Percentiles rank a stretch among this genome's conserved stretches.
Evolutionary conservation across 2,329 filamentous ascomycete species (phyloP).

Genomic region (Colletotrichum endophyticum): DNA sequence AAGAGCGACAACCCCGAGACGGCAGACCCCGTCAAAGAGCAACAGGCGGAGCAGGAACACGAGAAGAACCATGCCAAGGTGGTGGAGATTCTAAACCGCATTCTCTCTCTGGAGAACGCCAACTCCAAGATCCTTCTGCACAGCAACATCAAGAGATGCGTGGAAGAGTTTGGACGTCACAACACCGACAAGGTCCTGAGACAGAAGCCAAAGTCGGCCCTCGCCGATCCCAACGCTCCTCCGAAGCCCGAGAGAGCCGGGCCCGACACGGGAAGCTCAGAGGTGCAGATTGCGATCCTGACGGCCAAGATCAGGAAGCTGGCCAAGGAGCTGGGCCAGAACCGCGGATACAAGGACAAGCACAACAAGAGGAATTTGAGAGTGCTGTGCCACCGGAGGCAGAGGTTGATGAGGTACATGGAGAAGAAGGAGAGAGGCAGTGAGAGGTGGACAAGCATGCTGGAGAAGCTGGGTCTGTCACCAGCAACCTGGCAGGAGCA

Average conservation of each 20-base stretch:
- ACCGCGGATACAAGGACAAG: slow-evolving; percentile 82
- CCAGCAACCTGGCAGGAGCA: slow-evolving; percentile 91
- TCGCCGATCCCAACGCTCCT: slow-evolving; percentile 41
- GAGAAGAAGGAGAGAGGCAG: slow-evolving; percentile 89
- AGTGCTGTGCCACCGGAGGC: slow-evolving; percentile 83
- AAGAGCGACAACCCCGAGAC: slow-evolving; percentile 33
- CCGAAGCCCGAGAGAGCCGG: slow-evolving; percentile 68
- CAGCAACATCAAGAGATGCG: slow-evolving; percentile 82
- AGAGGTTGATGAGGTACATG: slow-evolving; percentile 88
- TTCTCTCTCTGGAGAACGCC: slow-evolving; percentile 77
- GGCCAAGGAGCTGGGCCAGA: slow-evolving; percentile 71
- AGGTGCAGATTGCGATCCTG: slow-evolving; percentile 97
- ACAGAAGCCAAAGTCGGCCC: slow-evolving; percentile 60
- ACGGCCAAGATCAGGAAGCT: slow-evolving; percentile 91
- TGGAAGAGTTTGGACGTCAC: slow-evolving; percentile 90
- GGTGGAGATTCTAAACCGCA: slow-evolving; percentile 77
- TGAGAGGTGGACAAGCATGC: slow-evolving; percentile 85
- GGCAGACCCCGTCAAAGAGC: slow-evolving; percentile 45
- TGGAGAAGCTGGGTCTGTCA: slow-evolving; percentile 83
- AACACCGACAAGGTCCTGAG: slow-evolving; percentile 77
- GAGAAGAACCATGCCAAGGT: slow-evolving; percentile 68
- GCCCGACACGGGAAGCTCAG: slow-evolving; percentile 90
- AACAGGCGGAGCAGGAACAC: slow-evolving; percentile 45
- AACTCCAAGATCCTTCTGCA: slow-evolving; percentile 80
- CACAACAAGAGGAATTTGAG: slow-evolving; percentile 91